Evolutionary conservation across 208 protist species (phyloP), one percentile per base, ranked within the genome.

Genomic region (Trichomonas vaginalis): DNA sequence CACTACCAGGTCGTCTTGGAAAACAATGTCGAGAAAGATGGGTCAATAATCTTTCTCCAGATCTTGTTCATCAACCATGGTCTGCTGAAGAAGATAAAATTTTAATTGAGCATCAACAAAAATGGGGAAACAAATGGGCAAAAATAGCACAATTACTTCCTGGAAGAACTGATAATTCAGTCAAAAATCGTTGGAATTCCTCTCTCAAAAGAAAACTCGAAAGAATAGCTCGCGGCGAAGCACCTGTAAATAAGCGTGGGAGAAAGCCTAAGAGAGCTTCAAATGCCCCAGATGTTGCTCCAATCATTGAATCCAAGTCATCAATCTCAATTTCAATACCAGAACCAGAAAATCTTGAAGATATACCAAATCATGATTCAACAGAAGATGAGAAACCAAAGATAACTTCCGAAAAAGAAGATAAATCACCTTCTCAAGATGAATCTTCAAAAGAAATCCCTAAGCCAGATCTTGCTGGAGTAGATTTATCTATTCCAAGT

Each of bases 151-250:
- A 48, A 10, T 51, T 92, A 4, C 46, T 92, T 35, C 86, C 86
- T 27, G 86, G 86, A 35, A 23, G 86, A 56, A 92, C 86, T 27
- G 86, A 92, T 51, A 92, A 92, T 39, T 48, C 40, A 39, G 86
- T 92, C 27, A 92, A 92, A 51, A 92, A 92, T 39, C 3, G 86
- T 6, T 92, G 86, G 86, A 92, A 92, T 42, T 92, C 86, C n/a
- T 92, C 86, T 17, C 27, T 92, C 32, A 92, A 92, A 15, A 23
- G 86, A 39, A 92, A 92, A 32, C 45, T 92, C 8, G 86, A 92
- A 56, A 48, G 86, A 92, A 92, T 92, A 14, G 86, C 86, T 21
- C 42, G 45, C 17, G 86, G 86, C 1, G n/a, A 92, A 32, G 45
- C 42, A 48, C 86, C 86, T 21, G 86, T 92, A 39, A 42, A 92